Base-by-base conservation (phyloP, 129 eudicot genomes). In the Pittosporum tobira region DNA sequence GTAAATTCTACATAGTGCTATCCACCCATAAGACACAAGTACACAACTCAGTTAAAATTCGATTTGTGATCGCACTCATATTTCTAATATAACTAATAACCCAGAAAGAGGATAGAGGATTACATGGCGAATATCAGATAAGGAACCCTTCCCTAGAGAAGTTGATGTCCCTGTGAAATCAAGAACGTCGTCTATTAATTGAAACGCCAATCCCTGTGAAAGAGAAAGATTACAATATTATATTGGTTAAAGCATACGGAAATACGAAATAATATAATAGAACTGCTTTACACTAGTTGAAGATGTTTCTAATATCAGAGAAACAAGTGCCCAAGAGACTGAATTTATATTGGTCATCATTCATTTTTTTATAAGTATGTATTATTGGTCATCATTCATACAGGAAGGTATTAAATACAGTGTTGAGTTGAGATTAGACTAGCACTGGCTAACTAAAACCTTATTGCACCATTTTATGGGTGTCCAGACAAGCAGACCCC, bases 91-190 rank as follows among this genome's bases (percentile, higher is more conserved):
- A 16, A 51, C 29, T 4, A 11, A 48, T 2, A 11, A 70, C 19
- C 61, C 18, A 16, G 31, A 31, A 48, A n/a, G 13, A 31, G 22
- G 68, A 25, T 27, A 38, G 68, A 53, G 24, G 2, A 34, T 70
- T 82, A 89, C 95, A 79, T 90, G 97, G 73, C 94, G 97, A 59
- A 90, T 85, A 65, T 90, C 97, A 38, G 97, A 85, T 68, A 90
- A 80, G 21, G 95, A 78, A 59, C 95, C 95, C 72, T 90, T 90
- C 20, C 97, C 95, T 53, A 90, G 94, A 59, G 97, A 79, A 25
- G 95, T 57, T 62, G 95, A 78, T 61, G 97, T 90, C 72, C 95
- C 89, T 1, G 94, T 90, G 78, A 82, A 90, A 85, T 90, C 97
- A 64, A 90, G 95, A 61, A 85, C 87, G 49, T 90, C 97, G 22